These are phyloP conservation scores for Cylindrotheca fusiformis DNA, from an alignment of 108 stramenopile genomes.

Conservation along the genomic window DNA sequence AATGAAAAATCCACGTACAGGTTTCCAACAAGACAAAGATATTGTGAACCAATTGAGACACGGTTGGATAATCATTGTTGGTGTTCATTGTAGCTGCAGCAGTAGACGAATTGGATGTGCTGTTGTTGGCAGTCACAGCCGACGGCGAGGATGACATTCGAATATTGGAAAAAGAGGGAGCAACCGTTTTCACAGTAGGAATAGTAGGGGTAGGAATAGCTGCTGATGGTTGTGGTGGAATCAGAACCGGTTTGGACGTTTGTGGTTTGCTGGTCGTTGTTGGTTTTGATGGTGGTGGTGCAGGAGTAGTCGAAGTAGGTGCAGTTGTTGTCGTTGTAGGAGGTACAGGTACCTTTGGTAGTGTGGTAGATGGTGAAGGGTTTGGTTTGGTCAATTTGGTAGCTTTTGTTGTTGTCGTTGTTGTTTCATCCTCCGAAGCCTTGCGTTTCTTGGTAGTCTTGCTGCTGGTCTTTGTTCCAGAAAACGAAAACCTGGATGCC, in stretches of 20 bases:
- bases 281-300: background rate
- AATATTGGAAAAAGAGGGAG: background rate
- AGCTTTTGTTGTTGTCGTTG: constrained; percentile 5
- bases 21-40: constrained; percentile 28
- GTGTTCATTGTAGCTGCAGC: background rate
- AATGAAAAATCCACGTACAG: constrained; percentile 21
- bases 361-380: background rate
- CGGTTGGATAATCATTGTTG: constrained; percentile 2
- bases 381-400: constrained; percentile 4
- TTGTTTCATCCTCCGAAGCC: background rate
- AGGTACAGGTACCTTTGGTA: background rate
- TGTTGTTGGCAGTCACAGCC: background rate
- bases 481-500: no score
- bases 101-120: background rate
- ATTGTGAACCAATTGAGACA: constrained; percentile 17
- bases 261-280: background rate
- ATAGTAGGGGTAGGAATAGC: background rate
- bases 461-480: background rate
- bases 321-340: background rate
- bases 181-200: background rate
- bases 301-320: background rate
- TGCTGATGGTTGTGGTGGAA: background rate
- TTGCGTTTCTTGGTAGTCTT: background rate
- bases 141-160: background rate
- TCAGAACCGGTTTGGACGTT: background rate